Evolutionary conservation across 225 moss, liverwort and hornwort species (phyloP).

Genomic region (Ulota crispa): DNA sequence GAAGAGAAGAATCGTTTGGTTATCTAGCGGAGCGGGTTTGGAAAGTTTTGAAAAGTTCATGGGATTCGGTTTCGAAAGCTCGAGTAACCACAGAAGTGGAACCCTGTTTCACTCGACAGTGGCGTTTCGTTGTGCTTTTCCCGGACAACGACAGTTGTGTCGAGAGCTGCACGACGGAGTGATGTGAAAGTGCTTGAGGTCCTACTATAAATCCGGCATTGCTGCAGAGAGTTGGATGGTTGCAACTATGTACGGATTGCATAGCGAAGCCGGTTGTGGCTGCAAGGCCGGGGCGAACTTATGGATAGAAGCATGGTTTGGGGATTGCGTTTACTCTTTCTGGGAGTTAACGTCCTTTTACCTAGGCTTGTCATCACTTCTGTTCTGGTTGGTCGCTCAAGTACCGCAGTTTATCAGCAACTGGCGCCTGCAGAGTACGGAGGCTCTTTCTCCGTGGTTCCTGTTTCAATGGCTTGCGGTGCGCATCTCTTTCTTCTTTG

Average conservation of each 20-base stretch:
- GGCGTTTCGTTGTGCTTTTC: not conserved
- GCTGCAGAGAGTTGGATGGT: not conserved
- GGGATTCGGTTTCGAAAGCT: not conserved
- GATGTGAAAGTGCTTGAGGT: constrained; percentile 17
- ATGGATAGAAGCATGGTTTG: constrained; percentile 79
- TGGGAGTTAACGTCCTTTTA: constrained; percentile 80
- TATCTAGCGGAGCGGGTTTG: not conserved
- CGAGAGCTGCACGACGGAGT: constrained; percentile 20
- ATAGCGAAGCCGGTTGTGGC: constrained; percentile 48
- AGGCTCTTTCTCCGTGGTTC: constrained; percentile 93
- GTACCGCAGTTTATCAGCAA: constrained; percentile 88
- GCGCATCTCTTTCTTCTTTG: constrained; percentile 20
- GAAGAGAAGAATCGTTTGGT: not conserved
- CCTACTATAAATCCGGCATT: constrained; percentile 14
- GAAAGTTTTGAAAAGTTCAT: constrained; percentile 7
- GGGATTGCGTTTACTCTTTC: constrained; percentile 76
- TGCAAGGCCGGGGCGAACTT: constrained; percentile 65
- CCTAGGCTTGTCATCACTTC: constrained; percentile 77
- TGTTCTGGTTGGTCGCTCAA: constrained; percentile 89
- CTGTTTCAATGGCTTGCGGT: constrained; percentile 93
- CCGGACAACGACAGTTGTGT: constrained; percentile 5
- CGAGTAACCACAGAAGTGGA: constrained; percentile 16
- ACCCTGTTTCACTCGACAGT: not conserved
- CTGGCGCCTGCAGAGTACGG: constrained; percentile 71
- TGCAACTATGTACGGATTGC: constrained; percentile 51